These are phyloP conservation scores for Claviceps citrina DNA, from an alignment of 2,329 filamentous ascomycete genomes.

Conservation along the genomic window DNA sequence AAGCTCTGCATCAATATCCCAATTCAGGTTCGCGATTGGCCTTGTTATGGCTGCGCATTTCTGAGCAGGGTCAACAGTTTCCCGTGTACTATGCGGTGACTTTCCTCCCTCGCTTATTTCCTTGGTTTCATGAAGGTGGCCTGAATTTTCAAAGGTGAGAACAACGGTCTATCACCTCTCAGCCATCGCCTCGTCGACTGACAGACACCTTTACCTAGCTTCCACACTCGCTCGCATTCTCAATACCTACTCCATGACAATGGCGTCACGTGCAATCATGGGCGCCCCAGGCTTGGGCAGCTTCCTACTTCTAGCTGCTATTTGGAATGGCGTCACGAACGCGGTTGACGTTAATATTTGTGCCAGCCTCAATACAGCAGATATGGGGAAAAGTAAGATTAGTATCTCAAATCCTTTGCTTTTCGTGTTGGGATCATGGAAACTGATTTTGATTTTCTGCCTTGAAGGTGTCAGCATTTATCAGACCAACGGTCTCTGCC, in stretches of 20 bases:
- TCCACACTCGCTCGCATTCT: neutral
- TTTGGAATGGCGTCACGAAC: slow-evolving; percentile 11
- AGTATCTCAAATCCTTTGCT: neutral
- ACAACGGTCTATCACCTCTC: no score
- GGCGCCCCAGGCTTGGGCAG: neutral
- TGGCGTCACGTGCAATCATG: neutral
- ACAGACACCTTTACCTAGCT: neutral
- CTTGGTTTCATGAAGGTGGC: neutral
- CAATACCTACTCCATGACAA: neutral
- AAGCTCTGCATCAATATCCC: no score
- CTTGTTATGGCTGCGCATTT: slow-evolving; percentile 1
- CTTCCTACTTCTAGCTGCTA: slow-evolving; percentile 11
- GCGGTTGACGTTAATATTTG: slow-evolving; percentile 20
- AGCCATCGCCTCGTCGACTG: no score
- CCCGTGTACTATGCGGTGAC: slow-evolving; percentile 3
- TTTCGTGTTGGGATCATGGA: neutral
- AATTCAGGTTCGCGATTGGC: neutral
- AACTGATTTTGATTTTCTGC: slow-evolving; percentile 1
- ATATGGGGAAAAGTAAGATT: slow-evolving; percentile 17
- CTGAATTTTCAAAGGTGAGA: neutral
- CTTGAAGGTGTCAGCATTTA: slow-evolving; percentile 35
- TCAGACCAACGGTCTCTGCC: slow-evolving; percentile 58
- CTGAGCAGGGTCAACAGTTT: neutral
- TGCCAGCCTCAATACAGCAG: slow-evolving; percentile 22
- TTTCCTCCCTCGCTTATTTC: neutral